Evolutionary conservation across 2,329 filamentous ascomycete genomes (phyloP), one percentile per base, ranked within the genome.

Genomic region (Chaetothyriales sp.): DNA sequence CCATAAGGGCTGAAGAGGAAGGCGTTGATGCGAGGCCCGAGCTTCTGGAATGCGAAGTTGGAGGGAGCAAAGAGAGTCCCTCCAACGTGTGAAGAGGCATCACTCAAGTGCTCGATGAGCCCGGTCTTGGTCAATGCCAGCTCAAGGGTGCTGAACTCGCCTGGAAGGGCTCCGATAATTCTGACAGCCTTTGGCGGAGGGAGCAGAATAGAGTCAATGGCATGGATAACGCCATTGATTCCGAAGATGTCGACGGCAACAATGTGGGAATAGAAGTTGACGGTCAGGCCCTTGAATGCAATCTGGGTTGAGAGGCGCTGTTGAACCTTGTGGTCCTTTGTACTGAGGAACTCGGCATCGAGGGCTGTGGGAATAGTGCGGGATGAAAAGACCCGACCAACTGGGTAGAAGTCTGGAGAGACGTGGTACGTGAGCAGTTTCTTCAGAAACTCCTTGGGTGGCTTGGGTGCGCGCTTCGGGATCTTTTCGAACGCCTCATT

Each of bases 1-100:
- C 89, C 89, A 49, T 74, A 76, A 25, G 77, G 72, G 52, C 83
- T 85, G 74, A 95, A 95, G 3, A 95, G 73, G 74, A 94, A 95
- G 19, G 81, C 84, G 62, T 90, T 93, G 60, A 83, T 78, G 50
- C 65, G 73, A 1, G 78, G 75, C 0, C 87, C 86, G 1, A 95
- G 80, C 57, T 78, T 78, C 60, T 75, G 63, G 70, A 90, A 95
- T n/a, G 88, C 89, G 3, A 68, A 69, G 73, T 95, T 95, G 45
- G 76, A 79, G 0, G 89, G 88, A 0, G 84, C 84, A 61, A 95
- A 93, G 54, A 92, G 64, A 2, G 88, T 95, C 42, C 80, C 79
- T 36, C 86, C 86, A 2, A 71, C 66, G 45, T 76, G 72, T 36
- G 69, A 70, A 49, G 67, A 73, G 57, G 74, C 70, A 58, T 76